phyloP scores from a whole-genome alignment of 2,329 filamentous ascomycete genomes.

The Fusarium duplospermum region DNA sequence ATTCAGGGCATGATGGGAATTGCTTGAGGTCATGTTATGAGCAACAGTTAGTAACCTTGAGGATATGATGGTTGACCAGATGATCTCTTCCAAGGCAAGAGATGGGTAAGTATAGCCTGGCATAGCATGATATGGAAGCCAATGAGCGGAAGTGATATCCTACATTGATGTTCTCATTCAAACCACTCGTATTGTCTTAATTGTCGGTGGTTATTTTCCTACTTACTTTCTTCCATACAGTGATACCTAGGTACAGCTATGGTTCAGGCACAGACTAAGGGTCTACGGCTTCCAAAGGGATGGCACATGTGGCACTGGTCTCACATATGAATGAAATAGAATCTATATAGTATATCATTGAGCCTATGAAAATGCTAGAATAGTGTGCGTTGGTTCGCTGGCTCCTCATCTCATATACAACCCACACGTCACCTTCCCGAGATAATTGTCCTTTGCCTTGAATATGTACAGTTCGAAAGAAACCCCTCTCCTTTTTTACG shows the following conservation, averaged over 20 bases:
- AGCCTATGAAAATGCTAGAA: conserved; percentile 31
- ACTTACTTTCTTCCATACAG: neutral
- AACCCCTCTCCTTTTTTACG: conserved; percentile 23
- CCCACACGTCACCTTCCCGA: conserved; percentile 27
- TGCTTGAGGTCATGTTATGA: neutral
- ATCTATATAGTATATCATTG: conserved; percentile 18
- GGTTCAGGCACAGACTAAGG: neutral
- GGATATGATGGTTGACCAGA: neutral
- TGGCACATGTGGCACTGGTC: neutral
- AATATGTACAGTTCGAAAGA: conserved; percentile 48
- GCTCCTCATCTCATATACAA: conserved; percentile 29
- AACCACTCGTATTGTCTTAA: neutral
- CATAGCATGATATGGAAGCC: neutral
- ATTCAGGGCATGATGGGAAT: neutral
- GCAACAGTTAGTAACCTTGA: neutral
- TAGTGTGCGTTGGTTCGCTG: conserved; percentile 21
- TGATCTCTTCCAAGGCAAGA: neutral
- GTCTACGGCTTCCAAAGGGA: neutral
- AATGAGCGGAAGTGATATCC: neutral
- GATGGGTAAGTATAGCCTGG: neutral
- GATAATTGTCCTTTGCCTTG: conserved; percentile 31
- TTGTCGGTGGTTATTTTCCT: neutral
- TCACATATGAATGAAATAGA: neutral
- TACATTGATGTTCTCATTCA: neutral
- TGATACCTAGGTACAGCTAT: neutral